Conservation (phyloP, 371 early-diverging fungal species). For the Mortierella sp. region DNA sequence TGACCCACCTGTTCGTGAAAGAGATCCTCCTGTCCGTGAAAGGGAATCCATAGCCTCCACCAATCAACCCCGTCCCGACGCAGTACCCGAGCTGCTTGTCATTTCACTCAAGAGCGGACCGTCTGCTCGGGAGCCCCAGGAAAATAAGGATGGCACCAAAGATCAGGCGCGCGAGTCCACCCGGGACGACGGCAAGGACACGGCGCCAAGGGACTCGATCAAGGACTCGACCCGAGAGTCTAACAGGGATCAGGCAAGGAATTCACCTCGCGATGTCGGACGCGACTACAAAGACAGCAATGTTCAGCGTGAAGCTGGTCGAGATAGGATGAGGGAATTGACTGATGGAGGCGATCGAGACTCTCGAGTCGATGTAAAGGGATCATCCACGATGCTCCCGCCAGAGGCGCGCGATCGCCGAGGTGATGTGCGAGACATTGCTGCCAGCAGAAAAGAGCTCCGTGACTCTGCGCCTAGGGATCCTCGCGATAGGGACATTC, state of each 20-base stretch:
- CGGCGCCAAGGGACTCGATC: background rate
- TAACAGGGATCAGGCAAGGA: constrained; percentile 15
- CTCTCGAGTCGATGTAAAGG: constrained; percentile 5
- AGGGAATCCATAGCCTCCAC: background rate
- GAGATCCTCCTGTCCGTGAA: background rate
- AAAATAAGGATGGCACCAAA: constrained; percentile 15
- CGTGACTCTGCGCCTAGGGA: constrained; percentile 49
- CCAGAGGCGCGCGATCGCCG: constrained; percentile 19
- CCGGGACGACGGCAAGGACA: background rate
- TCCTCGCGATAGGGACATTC: constrained; percentile 39
- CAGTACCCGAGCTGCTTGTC: constrained; percentile 32
- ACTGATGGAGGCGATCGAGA: constrained; percentile 7
- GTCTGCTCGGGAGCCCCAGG: constrained; percentile 16
- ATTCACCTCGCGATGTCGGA: background rate
- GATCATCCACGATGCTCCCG: background rate
- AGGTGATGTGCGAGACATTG: constrained; percentile 23
- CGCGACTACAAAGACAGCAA: background rate
- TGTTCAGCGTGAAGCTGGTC: background rate
- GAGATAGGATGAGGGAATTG: constrained; percentile 21
- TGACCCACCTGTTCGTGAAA: constrained; percentile 1
- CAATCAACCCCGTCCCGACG: constrained; percentile 15
- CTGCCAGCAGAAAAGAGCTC: constrained; percentile 35
- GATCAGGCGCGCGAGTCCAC: constrained; percentile 7
- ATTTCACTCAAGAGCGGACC: constrained; percentile 38
- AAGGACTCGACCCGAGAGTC: constrained; percentile 22